A percentile compares a stretch with the other conserved stretches of the same genome.
phyloP scores from a whole-genome alignment of 1,139 yeast species.

The Geotrichum aggregatum region DNA sequence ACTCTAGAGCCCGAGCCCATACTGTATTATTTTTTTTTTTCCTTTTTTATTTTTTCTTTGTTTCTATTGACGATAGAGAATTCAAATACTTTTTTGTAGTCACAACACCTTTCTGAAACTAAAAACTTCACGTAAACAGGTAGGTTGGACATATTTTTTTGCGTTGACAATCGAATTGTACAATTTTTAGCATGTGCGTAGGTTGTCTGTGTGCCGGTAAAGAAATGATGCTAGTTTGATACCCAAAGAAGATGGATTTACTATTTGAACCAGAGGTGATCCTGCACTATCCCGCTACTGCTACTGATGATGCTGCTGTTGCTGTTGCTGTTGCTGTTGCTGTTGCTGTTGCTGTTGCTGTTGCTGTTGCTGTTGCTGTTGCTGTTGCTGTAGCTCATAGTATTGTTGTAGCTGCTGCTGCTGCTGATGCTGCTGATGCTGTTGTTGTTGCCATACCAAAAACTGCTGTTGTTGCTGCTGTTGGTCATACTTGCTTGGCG shows the following conservation, averaged over 20 bases:
- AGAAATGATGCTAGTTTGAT: background rate
- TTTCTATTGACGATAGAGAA: too few species aligned
- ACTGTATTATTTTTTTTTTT: too few species aligned
- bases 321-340: background rate
- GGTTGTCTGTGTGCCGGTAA: too few species aligned
- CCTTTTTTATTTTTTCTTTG: too few species aligned
- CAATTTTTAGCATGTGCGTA: too few species aligned
- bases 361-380: background rate
- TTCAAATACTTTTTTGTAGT: too few species aligned
- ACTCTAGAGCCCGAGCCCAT: too few species aligned
- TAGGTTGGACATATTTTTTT: too few species aligned
- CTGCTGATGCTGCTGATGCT: background rate
- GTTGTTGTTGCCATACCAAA: slow-evolving; percentile 2
- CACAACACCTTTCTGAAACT: too few species aligned
- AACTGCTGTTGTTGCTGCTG: slow-evolving; percentile 6
- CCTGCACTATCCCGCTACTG: background rate
- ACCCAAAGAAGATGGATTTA: too few species aligned
- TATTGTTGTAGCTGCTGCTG: background rate
- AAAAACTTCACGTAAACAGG: too few species aligned
- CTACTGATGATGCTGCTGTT: background rate
- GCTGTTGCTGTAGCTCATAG: slow-evolving; percentile 1
- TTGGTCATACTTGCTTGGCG: slow-evolving; percentile 1
- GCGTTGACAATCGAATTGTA: too few species aligned
- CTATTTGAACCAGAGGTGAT: background rate
- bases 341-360: background rate